Base-by-base conservation (phyloP, 2,329 filamentous ascomycete genomes). In the Ophiosphaerella narmari region DNA sequence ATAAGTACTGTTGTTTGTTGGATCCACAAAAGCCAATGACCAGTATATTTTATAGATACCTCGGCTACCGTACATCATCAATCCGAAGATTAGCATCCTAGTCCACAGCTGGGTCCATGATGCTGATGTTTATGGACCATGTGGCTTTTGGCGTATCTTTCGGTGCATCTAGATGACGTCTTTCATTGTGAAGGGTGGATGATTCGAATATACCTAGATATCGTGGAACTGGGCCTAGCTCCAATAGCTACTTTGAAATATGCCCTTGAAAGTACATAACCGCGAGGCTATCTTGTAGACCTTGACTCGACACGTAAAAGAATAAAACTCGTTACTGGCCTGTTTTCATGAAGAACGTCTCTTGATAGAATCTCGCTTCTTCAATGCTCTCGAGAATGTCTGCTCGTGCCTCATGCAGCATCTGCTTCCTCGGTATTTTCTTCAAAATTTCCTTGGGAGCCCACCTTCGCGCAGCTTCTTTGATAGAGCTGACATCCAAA, bases 311-410 rank as follows among this genome's bases (percentile, higher is more conserved):
- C 3, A 21, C 4, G 18, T 21, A 21, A 21, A 21, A 21, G 4
- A 4, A 21, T 18, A 5, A 21, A 21, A 16, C 8, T 21, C 11
- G 12, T 34, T n/a, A 12, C 43, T 32, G 45, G 7, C 46, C 46
- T 40, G 52, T 55, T 29, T 46, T 58, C 12, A 65, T 9, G 34
- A 95, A 95, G 47, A 96, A 82, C 14, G 77, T 77, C 52, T 87
- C 79, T 64, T 84, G 85, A 74, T 96, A 97, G 70, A 89, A 97
- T 65, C 78, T 85, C 46, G 93, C 93, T 78, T 99, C 94, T 48
- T 83, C 87, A 55, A 99, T 97, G 74, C 93, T 97, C 78, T 99
- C 94, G 53, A 97, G 74, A 50, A 99, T 96, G 73, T 99, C 94
- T 47, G 90, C 86, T 63, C 83, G 86, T 0, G 94, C 94, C 73